These are phyloP conservation scores for Tolypocladium capitatum DNA, from an alignment of 2,329 filamentous ascomycete genomes.

Conservation along the genomic window DNA sequence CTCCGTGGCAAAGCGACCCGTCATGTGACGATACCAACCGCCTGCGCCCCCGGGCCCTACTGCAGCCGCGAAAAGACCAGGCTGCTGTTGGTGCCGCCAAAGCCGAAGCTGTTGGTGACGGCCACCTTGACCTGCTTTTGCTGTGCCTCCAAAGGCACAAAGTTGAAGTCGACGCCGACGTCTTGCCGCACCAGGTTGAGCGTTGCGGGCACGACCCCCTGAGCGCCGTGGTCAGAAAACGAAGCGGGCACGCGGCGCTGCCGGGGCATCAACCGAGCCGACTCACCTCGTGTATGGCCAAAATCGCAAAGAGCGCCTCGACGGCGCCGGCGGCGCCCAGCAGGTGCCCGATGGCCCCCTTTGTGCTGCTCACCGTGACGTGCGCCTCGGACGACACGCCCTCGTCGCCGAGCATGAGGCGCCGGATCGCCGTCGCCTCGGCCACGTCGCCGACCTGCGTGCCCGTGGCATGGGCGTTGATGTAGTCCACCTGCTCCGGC, in stretches of 20 bases:
- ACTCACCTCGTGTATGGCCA: conserved; percentile 65
- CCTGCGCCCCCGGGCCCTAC: background rate
- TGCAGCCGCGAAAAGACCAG: conserved; percentile 52
- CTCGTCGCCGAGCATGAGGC: conserved; percentile 60
- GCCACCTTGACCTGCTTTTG: conserved; percentile 57
- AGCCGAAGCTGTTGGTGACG: conserved; percentile 92
- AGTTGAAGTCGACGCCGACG: conserved; percentile 66
- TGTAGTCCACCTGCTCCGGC: conserved; percentile 67
- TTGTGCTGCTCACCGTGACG: conserved; percentile 83
- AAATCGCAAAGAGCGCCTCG: conserved; percentile 73
- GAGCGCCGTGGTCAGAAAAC: conserved; percentile 5
- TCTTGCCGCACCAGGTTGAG: conserved; percentile 62
- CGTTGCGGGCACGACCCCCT: conserved; percentile 76
- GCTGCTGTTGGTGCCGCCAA: conserved; percentile 90
- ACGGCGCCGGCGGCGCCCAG: conserved; percentile 84
- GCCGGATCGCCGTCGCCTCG: conserved; percentile 71
- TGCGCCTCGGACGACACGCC: conserved; percentile 47
- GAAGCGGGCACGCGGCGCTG: conserved; percentile 3
- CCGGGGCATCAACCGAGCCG: background rate
- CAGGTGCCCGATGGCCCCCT: conserved; percentile 83
- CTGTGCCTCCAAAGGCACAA: conserved; percentile 63
- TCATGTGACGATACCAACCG: no score
- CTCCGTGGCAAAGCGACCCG: no score
- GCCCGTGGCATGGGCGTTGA: conserved; percentile 92
- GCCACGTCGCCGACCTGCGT: conserved; percentile 77